phyloP scores from a whole-genome alignment of 169 alveolate species.

The Eimeria sp. region DNA sequence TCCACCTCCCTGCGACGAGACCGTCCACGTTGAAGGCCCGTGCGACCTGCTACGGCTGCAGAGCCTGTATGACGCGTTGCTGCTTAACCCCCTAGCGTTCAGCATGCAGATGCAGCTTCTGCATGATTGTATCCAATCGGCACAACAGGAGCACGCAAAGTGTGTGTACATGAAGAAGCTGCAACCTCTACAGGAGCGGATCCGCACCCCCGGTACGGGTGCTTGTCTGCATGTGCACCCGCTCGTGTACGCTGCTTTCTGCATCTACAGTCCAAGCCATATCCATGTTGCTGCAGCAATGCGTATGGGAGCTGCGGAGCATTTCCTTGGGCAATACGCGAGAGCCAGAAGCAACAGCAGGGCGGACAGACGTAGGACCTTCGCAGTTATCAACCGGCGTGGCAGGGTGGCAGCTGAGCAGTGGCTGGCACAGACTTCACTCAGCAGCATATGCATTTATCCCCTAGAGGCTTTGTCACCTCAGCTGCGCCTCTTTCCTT shows the following conservation, averaged over 20 bases:
- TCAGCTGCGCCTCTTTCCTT: constrained; percentile 53
- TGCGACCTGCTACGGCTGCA: constrained; percentile 62
- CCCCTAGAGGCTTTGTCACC: constrained; percentile 60
- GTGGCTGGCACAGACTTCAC: constrained; percentile 57
- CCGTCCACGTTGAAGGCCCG: neutral
- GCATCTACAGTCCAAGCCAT: constrained; percentile 31
- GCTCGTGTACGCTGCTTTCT: constrained; percentile 64
- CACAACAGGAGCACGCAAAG: constrained; percentile 3
- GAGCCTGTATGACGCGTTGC: constrained; percentile 65
- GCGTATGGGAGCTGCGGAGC: constrained; percentile 72
- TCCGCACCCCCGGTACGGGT: constrained; percentile 51
- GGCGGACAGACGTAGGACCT: neutral
- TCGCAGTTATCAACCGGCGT: neutral
- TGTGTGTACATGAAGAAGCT: constrained; percentile 21
- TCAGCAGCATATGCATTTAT: constrained; percentile 37
- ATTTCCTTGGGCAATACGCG: neutral
- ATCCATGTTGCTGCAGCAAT: constrained; percentile 44
- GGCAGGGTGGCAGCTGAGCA: constrained; percentile 41
- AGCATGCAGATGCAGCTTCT: constrained; percentile 56
- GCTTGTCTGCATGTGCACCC: constrained; percentile 68
- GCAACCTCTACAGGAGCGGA: constrained; percentile 45
- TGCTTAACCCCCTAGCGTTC: constrained; percentile 41
- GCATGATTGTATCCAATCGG: constrained; percentile 23
- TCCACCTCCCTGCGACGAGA: neutral
- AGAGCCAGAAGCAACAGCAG: neutral